phyloP scores from a whole-genome alignment of 2,329 filamentous ascomycete species.

The Paraphaeosphaeria minitans region DNA sequence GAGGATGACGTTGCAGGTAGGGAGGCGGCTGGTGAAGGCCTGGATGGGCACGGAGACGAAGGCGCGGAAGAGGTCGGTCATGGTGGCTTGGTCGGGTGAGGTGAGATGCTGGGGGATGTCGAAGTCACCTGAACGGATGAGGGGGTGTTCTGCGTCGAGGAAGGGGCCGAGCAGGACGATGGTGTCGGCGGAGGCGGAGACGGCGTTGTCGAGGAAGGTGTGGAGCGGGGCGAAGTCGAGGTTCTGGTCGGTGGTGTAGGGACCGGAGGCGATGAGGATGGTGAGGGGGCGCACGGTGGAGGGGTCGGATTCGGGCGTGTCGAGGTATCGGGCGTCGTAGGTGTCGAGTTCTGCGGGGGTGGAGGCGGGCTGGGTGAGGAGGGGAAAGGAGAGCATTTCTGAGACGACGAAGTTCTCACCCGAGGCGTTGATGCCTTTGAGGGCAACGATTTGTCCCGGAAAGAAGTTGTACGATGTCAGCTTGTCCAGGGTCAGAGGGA shows the following conservation, averaged over 20 bases:
- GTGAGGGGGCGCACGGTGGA: constrained; percentile 67
- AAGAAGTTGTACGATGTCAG: constrained; percentile 81
- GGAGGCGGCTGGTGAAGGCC: constrained; percentile 71
- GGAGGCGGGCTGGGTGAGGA: constrained; percentile 76
- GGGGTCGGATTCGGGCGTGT: constrained; percentile 61
- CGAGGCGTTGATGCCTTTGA: constrained; percentile 84
- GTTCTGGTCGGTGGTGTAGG: constrained; percentile 91
- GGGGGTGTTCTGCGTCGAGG: constrained; percentile 86
- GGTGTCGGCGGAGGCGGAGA: constrained; percentile 74
- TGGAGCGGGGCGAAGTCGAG: constrained; percentile 88
- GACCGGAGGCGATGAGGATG: constrained; percentile 79
- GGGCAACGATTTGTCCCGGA: constrained; percentile 89
- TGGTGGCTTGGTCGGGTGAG: constrained; percentile 73
- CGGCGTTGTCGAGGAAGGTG: constrained; percentile 77
- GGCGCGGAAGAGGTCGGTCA: constrained; percentile 82
- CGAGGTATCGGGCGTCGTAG: constrained; percentile 71
- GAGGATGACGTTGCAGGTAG: constrained; percentile 80
- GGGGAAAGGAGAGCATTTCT: constrained; percentile 75
- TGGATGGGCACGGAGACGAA: constrained; percentile 76
- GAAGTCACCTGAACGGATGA: constrained; percentile 67
- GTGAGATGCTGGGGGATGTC: constrained; percentile 49
- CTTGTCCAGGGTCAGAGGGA: constrained; percentile 77
- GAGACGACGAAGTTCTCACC: constrained; percentile 81
- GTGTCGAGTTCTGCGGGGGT: constrained; percentile 66
- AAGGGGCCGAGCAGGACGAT: constrained; percentile 86